Conservation (phyloP, 495 filamentous ascomycete genomes). For the Ramalina peruviana region DNA sequence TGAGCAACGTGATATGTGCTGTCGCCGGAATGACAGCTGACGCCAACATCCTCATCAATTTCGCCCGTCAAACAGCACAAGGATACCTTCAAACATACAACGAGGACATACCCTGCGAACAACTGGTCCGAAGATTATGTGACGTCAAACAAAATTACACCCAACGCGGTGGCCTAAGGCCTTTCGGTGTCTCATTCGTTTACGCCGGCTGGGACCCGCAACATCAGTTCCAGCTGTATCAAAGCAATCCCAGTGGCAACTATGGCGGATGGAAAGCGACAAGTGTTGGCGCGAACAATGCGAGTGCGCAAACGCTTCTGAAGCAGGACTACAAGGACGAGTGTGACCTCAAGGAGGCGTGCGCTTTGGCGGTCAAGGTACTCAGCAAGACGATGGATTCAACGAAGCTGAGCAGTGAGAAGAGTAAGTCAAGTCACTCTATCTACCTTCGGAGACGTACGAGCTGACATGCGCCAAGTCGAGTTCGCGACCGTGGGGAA, state of each 20-base stretch:
- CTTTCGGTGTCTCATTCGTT: slow-evolving; percentile 98
- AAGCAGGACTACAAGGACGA: slow-evolving; percentile 99
- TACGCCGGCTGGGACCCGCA: slow-evolving; percentile 95
- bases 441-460: neutral
- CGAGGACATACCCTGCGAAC: slow-evolving; percentile 98
- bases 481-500: slow-evolving; percentile 97
- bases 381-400: slow-evolving; percentile 99
- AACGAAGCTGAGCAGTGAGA: slow-evolving; percentile 95
- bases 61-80: slow-evolving; percentile 90
- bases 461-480: slow-evolving; percentile 37
- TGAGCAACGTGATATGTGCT: slow-evolving; percentile 98
- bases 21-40: slow-evolving; percentile 99
- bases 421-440: slow-evolving; percentile 51
- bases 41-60: slow-evolving; percentile 99
- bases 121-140: slow-evolving; percentile 91
- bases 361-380: slow-evolving; percentile 95
- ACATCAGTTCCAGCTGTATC: slow-evolving; percentile 95
- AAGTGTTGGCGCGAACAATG: slow-evolving; percentile 94
- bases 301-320: slow-evolving; percentile 88
- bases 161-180: slow-evolving; percentile 92
- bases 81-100: slow-evolving; percentile 97
- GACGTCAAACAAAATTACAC: slow-evolving; percentile 99
- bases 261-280: slow-evolving; percentile 99
- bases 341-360: slow-evolving; percentile 88
- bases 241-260: slow-evolving; percentile 98